A percentile compares a stretch with the other conserved stretches of the same genome.
These are phyloP conservation scores for Elaeagnus macrophylla DNA, from an alignment of 306 rosid genomes.

Conservation along the genomic window DNA sequence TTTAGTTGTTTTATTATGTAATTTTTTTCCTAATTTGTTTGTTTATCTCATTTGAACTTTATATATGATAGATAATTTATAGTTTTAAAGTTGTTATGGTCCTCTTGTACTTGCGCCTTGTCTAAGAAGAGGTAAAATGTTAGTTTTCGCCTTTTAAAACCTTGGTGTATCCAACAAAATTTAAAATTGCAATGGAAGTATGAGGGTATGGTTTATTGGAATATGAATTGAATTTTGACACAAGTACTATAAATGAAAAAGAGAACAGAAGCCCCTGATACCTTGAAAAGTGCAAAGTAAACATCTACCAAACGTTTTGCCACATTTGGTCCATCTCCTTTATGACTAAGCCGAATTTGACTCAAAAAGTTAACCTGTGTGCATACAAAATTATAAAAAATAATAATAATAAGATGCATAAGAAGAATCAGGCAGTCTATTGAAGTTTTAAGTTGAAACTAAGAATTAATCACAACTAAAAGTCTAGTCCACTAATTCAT, in stretches of 20 bases:
- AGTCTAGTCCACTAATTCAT: too few species aligned
- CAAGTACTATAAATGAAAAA: neutral
- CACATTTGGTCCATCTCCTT: slow-evolving; percentile 88
- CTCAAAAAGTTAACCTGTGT: slow-evolving; percentile 84
- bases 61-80: too few species aligned
- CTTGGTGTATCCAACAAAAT: neutral
- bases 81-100: too few species aligned
- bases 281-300: slow-evolving; percentile 92
- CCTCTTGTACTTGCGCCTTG: too few species aligned
- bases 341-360: slow-evolving; percentile 68
- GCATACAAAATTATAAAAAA: slow-evolving; percentile 10
- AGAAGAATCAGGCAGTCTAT: slow-evolving; percentile 6
- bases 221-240: neutral
- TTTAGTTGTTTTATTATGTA: too few species aligned
- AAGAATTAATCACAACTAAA: neutral
- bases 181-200: neutral
- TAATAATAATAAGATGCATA: slow-evolving; percentile 7
- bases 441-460: neutral
- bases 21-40: too few species aligned
- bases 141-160: too few species aligned
- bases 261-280: slow-evolving; percentile 19
- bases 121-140: too few species aligned
- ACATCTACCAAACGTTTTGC: slow-evolving; percentile 88
- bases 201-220: neutral
- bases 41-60: too few species aligned